phyloP scores from a whole-genome alignment of 768 basidiomycete genomes.

The Psilocybe azurescens region DNA sequence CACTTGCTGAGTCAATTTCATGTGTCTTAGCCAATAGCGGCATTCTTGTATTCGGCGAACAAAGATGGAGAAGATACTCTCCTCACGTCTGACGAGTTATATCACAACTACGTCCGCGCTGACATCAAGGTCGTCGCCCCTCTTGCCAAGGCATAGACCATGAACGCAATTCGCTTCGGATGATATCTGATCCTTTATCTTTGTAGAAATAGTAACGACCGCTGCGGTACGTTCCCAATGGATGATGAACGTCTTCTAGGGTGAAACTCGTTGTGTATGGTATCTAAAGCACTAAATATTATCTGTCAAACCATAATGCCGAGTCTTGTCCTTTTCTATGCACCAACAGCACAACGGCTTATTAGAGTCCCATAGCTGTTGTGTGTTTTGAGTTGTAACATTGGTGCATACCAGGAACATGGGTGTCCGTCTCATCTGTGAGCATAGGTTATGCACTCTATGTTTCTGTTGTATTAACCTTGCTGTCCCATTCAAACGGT shows the following conservation, averaged over 20 bases:
- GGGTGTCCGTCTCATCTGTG: not conserved
- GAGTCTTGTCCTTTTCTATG: not conserved
- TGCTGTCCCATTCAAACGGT: not conserved
- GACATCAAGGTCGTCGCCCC: slow-evolving; percentile 42
- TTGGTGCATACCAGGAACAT: too few relatives aligned
- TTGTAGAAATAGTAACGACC: too few relatives aligned
- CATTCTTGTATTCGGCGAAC: slow-evolving; percentile 64
- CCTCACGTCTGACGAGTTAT: slow-evolving; percentile 71
- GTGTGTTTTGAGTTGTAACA: too few relatives aligned
- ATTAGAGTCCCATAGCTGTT: not conserved
- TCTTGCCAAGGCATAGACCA: not conserved
- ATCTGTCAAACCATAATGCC: not conserved
- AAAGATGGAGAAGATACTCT: slow-evolving; percentile 67
- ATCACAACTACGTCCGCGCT: slow-evolving; percentile 71
- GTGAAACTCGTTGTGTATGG: too few relatives aligned
- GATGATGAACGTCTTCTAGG: too few relatives aligned
- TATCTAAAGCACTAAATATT: too few relatives aligned
- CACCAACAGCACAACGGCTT: not conserved
- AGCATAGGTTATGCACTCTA: not conserved
- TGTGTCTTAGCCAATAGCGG: slow-evolving; percentile 56
- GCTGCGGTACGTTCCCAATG: too few relatives aligned
- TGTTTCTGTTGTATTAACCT: not conserved
- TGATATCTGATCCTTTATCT: not conserved
- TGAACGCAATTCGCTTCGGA: not conserved
- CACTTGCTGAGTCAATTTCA: slow-evolving; percentile 6